Percentiles rank a stretch among this genome's conserved stretches.
Evolutionary conservation across 2,329 filamentous ascomycete genomes (phyloP).

Genomic region (Metarhizium robertsii): DNA sequence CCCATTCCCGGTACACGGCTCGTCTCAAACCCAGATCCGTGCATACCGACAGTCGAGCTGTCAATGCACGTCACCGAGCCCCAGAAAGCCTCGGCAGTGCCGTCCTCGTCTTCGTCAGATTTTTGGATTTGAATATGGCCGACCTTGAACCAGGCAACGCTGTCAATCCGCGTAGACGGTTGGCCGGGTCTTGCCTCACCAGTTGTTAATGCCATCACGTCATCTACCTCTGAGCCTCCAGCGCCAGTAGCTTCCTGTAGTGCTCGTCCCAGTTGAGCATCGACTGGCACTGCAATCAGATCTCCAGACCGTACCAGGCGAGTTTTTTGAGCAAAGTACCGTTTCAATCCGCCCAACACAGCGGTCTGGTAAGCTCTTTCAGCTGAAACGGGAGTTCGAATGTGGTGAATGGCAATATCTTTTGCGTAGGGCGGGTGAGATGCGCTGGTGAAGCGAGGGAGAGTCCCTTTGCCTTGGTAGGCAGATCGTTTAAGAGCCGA

Average conservation of each 20-base stretch:
- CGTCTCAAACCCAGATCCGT: conserved; percentile 81
- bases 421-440: conserved; percentile 50
- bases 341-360: conserved; percentile 77
- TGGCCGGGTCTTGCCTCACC: conserved; percentile 18
- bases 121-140: conserved; percentile 57
- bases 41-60: conserved; percentile 76
- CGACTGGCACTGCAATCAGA: conserved; percentile 79
- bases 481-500: conserved; percentile 53
- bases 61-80: conserved; percentile 81
- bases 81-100: conserved; percentile 64
- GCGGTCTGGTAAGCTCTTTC: conserved; percentile 79
- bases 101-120: conserved; percentile 46
- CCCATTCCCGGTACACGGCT: conserved; percentile 69
- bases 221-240: conserved; percentile 61
- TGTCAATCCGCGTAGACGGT: conserved; percentile 33
- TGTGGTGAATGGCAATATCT: conserved; percentile 80
- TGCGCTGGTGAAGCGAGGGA: conserved; percentile 45
- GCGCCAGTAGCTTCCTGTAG: conserved; percentile 62
- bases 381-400: conserved; percentile 80
- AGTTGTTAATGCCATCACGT: conserved; percentile 48
- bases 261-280: conserved; percentile 73
- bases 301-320: conserved; percentile 82
- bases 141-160: conserved; percentile 88
- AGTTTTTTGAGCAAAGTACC: conserved; percentile 75
- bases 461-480: conserved; percentile 40